These are phyloP conservation scores for Eucalyptus paniculata DNA, from an alignment of 345 rosid genomes.

Conservation along the genomic window DNA sequence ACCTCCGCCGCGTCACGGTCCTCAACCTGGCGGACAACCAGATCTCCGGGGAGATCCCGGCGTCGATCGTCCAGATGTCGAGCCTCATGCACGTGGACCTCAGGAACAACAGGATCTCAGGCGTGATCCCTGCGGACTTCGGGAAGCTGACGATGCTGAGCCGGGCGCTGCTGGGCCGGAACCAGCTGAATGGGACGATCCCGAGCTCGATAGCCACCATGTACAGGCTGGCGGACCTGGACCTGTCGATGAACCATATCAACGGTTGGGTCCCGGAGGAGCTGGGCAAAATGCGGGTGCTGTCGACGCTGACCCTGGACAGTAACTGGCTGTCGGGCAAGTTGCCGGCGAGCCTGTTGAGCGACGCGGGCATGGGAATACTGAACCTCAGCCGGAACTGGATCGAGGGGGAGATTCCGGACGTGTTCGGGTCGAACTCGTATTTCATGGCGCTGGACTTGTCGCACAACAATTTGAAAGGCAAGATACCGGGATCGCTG, in stretches of 20 bases:
- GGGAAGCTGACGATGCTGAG: conserved; percentile 72
- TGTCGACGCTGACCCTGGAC: conserved; percentile 63
- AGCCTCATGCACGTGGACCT: conserved; percentile 68
- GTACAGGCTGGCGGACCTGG: conserved; percentile 74
- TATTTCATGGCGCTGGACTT: conserved; percentile 75
- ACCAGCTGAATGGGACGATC: conserved; percentile 61
- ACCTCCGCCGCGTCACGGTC: conserved; percentile 43
- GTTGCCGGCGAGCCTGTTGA: conserved; percentile 39
- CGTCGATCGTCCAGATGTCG: conserved; percentile 42
- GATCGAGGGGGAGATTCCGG: conserved; percentile 68
- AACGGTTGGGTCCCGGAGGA: conserved; percentile 46
- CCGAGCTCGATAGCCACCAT: conserved; percentile 52
- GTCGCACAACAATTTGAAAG: conserved; percentile 54
- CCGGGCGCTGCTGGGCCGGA: conserved; percentile 57
- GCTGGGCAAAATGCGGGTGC: conserved; percentile 76
- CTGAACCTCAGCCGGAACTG: conserved; percentile 70
- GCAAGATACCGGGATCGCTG: conserved; percentile 54
- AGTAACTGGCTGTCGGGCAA: conserved; percentile 47
- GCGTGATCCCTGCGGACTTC: conserved; percentile 50
- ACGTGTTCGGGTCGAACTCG: conserved; percentile 55
- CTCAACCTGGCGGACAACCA: conserved; percentile 74
- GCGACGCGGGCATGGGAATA: conserved; percentile 48
- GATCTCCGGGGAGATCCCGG: conserved; percentile 54
- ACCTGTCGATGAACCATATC: conserved; percentile 53
- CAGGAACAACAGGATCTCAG: conserved; percentile 51